Conservation (phyloP, 2,329 filamentous ascomycete species). For the Penicillium frequentans region DNA sequence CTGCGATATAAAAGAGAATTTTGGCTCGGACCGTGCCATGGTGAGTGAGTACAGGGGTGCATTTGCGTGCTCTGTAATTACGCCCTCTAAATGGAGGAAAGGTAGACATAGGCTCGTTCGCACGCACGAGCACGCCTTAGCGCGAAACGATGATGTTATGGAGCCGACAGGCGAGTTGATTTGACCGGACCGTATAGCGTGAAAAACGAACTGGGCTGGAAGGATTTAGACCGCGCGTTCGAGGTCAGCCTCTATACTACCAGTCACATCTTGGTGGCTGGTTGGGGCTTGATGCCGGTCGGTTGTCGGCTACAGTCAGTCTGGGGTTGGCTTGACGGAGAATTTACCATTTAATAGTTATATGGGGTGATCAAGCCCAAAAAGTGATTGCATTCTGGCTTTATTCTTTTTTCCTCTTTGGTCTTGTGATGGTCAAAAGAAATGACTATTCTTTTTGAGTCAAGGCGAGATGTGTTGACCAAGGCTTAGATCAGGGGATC, state of each 20-base stretch:
- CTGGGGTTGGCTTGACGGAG: neutral
- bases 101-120: constrained; percentile 1
- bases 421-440: too few species aligned
- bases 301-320: constrained; percentile 1
- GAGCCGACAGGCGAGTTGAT: constrained; percentile 13
- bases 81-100: neutral
- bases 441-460: neutral
- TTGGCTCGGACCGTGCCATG: neutral
- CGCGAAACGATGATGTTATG: constrained; percentile 10
- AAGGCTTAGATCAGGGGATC: neutral
- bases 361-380: constrained; percentile 1
- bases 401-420: neutral
- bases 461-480: neutral
- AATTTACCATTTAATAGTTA: neutral
- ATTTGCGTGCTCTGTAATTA: constrained; percentile 15
- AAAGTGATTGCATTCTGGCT: neutral
- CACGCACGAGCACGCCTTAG: constrained; percentile 12
- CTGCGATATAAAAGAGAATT: neutral
- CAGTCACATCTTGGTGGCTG: neutral
- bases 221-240: constrained; percentile 3
- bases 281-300: neutral
- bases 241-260: neutral
- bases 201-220: neutral
- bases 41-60: constrained; percentile 8
- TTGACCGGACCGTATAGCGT: neutral